phyloP scores from a whole-genome alignment of 2,329 filamentous ascomycete species.

The Fusarium agapanthi region DNA sequence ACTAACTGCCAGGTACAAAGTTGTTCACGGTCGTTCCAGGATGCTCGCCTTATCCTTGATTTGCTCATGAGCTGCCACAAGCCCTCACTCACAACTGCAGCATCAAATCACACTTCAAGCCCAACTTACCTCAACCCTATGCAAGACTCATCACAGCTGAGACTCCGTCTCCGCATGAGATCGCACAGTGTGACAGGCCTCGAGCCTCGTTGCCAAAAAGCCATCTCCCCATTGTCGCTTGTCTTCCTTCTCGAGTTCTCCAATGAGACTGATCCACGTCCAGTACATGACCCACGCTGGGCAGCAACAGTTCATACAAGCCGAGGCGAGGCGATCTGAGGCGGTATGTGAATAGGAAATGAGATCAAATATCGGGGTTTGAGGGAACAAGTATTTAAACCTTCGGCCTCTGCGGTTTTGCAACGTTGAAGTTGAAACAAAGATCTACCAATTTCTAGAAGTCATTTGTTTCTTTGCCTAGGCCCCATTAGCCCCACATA shows the following conservation, averaged over 20 bases:
- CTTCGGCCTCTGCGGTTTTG: background rate
- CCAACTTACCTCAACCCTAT: slow-evolving; percentile 2
- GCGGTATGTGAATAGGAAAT: slow-evolving; percentile 20
- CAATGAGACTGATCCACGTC: slow-evolving; percentile 46
- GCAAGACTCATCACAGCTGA: slow-evolving; percentile 23
- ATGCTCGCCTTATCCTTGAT: slow-evolving; percentile 13
- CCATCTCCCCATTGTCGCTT: slow-evolving; percentile 30
- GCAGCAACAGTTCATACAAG: slow-evolving; percentile 41
- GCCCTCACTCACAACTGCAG: background rate
- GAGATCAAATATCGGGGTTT: background rate
- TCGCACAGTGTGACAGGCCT: slow-evolving; percentile 8
- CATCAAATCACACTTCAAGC: slow-evolving; percentile 6
- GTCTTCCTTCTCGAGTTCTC: slow-evolving; percentile 16
- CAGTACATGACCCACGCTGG: slow-evolving; percentile 35
- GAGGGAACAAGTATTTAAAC: background rate
- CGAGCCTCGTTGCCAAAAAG: slow-evolving; percentile 14
- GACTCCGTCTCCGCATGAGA: background rate
- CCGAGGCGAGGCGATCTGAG: slow-evolving; percentile 9
- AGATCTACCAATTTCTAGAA: background rate
- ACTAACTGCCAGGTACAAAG: background rate
- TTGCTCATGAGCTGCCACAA: slow-evolving; percentile 7
- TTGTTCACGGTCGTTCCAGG: background rate
- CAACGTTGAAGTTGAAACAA: background rate
- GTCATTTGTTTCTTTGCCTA: background rate
- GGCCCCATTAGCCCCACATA: slow-evolving; percentile 22